Percentiles rank a stretch among this genome's conserved stretches.
Evolutionary conservation across 768 basidiomycete species (phyloP).

Genomic region (Trametes cingulata): DNA sequence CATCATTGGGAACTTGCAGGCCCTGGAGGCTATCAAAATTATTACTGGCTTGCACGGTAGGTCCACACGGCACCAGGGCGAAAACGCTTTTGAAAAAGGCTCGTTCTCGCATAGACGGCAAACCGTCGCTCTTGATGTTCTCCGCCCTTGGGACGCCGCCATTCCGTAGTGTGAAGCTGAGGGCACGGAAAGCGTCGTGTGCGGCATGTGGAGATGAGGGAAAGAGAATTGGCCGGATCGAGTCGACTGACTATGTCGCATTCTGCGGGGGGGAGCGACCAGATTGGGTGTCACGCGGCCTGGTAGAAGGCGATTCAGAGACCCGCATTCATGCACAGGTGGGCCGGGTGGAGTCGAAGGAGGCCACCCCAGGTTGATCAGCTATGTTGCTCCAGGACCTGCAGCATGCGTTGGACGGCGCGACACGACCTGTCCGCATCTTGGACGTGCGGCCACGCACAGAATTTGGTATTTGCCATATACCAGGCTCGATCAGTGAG

Average conservation of each 20-base stretch:
- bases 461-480: conserved; percentile 85
- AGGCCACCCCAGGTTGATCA: background rate
- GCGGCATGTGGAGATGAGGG: conserved; percentile 67
- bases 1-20: conserved; percentile 86
- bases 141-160: conserved; percentile 68
- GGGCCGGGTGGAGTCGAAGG: conserved; percentile 13
- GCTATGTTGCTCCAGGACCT: conserved; percentile 46
- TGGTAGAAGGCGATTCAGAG: conserved; percentile 30
- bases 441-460: conserved; percentile 79
- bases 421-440: conserved; percentile 37
- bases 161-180: conserved; percentile 83
- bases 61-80: conserved; percentile 6
- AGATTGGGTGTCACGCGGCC: conserved; percentile 63
- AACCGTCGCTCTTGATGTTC: conserved; percentile 70
- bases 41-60: conserved; percentile 67
- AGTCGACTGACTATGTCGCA: conserved; percentile 73
- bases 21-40: conserved; percentile 83
- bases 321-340: conserved; percentile 35
- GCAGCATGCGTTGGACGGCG: conserved; percentile 35
- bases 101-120: conserved; percentile 50
- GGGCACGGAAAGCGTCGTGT: conserved; percentile 69
- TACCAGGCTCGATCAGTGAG: conserved; percentile 76
- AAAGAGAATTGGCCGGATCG: conserved; percentile 46
- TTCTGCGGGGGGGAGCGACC: conserved; percentile 80
- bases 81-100: background rate